These are phyloP conservation scores for Tremellales sp. DNA, from an alignment of 1,284 basidiomycete species.

Conservation along the genomic window DNA sequence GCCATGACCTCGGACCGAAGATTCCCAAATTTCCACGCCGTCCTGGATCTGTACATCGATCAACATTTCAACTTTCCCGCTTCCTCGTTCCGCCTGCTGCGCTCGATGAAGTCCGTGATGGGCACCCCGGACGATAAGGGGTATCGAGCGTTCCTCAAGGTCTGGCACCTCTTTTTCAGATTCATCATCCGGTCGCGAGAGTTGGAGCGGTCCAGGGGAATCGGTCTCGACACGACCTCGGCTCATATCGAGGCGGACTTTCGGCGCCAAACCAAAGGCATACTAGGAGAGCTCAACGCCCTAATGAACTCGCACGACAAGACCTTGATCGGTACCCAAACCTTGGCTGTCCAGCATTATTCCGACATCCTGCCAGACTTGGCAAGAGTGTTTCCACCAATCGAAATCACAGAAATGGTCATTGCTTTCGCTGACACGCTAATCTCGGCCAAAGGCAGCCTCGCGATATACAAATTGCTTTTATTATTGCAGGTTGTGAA, in stretches of 20 bases:
- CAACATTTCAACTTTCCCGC: constrained; percentile 76
- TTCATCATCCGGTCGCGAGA: constrained; percentile 86
- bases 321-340: constrained; percentile 88
- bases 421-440: constrained; percentile 83
- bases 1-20: constrained; percentile 88
- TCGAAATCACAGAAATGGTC: constrained; percentile 78
- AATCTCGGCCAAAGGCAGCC: constrained; percentile 71
- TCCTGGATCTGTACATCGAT: constrained; percentile 89
- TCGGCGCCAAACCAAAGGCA: constrained; percentile 71
- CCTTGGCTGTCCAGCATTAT: constrained; percentile 88
- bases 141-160: constrained; percentile 84
- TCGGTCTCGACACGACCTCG: constrained; percentile 72
- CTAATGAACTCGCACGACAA: constrained; percentile 82
- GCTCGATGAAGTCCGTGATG: constrained; percentile 80
- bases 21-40: constrained; percentile 93
- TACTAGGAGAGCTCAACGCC: constrained; percentile 74
- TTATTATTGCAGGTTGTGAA: constrained; percentile 89
- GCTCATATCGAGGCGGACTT: constrained; percentile 82
- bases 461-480: constrained; percentile 88
- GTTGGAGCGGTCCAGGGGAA: constrained; percentile 74
- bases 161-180: constrained; percentile 92
- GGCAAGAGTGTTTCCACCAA: constrained; percentile 68
- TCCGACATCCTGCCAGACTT: constrained; percentile 87
- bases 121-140: constrained; percentile 69
- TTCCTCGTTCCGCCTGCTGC: constrained; percentile 75